phyloP scores from a whole-genome alignment of 2,329 filamentous ascomycete genomes.

The Tolypocladium sp. region DNA sequence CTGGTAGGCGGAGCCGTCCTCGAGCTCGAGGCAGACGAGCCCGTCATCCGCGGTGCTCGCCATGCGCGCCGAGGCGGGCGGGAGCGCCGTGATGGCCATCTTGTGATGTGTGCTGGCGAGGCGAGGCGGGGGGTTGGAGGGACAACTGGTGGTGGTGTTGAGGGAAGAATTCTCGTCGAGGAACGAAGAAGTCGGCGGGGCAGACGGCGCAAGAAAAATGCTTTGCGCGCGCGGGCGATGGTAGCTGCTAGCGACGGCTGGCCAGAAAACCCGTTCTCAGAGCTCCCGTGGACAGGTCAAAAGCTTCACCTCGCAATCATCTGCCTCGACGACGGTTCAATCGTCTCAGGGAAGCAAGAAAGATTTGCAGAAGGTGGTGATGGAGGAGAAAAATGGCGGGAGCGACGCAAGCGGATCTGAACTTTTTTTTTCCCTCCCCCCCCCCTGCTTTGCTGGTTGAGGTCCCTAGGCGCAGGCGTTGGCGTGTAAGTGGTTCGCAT shows the following conservation, averaged over 20 bases:
- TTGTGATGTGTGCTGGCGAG: background rate
- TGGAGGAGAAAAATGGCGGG: background rate
- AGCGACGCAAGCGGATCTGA: background rate
- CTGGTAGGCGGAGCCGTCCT: constrained; percentile 85
- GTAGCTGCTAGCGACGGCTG: constrained; percentile 22
- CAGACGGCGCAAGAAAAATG: constrained; percentile 13
- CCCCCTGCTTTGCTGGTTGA: background rate
- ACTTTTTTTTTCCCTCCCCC: background rate
- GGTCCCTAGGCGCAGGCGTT: background rate
- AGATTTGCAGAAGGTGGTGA: background rate
- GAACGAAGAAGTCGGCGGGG: constrained; percentile 13
- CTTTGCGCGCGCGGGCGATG: constrained; percentile 12
- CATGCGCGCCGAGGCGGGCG: constrained; percentile 54
- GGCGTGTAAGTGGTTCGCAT: background rate
- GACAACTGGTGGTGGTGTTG: background rate
- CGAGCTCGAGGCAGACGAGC: constrained; percentile 79
- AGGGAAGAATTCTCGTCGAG: background rate
- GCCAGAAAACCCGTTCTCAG: constrained; percentile 28
- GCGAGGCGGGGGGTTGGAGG: background rate
- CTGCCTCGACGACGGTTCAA: constrained; percentile 17
- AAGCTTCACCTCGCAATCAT: constrained; percentile 27
- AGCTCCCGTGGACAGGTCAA: constrained; percentile 25
- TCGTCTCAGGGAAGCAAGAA: background rate
- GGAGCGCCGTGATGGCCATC: constrained; percentile 27
- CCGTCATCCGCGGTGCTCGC: constrained; percentile 44